A percentile compares a stretch with the other conserved stretches of the same genome.
phyloP scores from a whole-genome alignment of 2,329 filamentous ascomycete species.

The Penicillium occitanis region DNA sequence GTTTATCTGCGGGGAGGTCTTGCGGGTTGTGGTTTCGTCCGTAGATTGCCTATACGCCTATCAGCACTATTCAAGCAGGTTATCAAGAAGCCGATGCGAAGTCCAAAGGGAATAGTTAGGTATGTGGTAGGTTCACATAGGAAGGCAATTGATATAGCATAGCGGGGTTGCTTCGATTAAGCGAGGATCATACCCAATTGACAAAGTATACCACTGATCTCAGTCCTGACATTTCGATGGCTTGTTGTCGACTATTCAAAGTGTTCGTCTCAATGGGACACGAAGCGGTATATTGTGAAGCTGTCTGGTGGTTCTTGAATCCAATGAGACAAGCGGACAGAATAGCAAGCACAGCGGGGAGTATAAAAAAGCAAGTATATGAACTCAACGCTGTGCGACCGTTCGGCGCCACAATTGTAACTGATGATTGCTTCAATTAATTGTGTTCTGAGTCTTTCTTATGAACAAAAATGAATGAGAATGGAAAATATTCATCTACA shows the following conservation, averaged over 20 bases:
- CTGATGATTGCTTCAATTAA: not conserved
- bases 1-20: slow-evolving; percentile 72
- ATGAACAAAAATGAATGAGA: not conserved
- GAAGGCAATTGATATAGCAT: not conserved
- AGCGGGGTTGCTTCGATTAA: not conserved
- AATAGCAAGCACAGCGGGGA: slow-evolving; percentile 1
- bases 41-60: slow-evolving; percentile 67
- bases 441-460: not conserved
- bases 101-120: too few relatives aligned
- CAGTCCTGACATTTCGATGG: slow-evolving; percentile 25
- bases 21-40: slow-evolving; percentile 77
- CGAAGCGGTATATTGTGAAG: not conserved
- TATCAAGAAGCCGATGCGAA: not conserved
- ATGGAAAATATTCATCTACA: not conserved
- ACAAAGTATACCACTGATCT: slow-evolving; percentile 46
- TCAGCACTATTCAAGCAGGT: not conserved
- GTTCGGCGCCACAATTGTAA: slow-evolving; percentile 12
- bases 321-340: not conserved
- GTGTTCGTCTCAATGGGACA: not conserved
- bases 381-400: not conserved
- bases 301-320: not conserved
- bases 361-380: slow-evolving; percentile 2
- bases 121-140: not conserved
- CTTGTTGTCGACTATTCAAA: not conserved
- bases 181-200: slow-evolving; percentile 41